Percentiles rank a stretch among this genome's conserved stretches.
Evolutionary conservation across 441 rosid species (phyloP).

Genomic region (Arabidopsis lyrata): DNA sequence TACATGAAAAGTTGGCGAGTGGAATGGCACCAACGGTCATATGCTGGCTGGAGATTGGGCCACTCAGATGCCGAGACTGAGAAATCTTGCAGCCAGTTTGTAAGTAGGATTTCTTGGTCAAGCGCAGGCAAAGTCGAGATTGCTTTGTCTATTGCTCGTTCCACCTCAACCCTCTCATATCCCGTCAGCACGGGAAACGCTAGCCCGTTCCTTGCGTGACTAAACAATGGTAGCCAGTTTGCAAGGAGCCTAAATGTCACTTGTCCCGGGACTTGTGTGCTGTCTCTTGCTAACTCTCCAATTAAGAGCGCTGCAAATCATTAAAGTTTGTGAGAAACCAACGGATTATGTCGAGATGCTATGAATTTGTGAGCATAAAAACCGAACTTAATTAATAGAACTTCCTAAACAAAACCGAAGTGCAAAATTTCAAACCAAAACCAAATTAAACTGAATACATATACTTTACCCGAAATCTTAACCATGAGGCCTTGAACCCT

Average conservation of each 20-base stretch:
- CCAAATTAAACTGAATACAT: neutral
- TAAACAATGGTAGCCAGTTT: constrained; percentile 67
- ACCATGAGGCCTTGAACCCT: constrained; percentile 73
- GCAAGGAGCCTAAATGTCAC: constrained; percentile 71
- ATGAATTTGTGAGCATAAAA: neutral
- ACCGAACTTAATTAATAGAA: neutral
- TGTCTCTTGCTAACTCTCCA: constrained; percentile 54
- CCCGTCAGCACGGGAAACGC: constrained; percentile 61
- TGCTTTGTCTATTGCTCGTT: constrained; percentile 70
- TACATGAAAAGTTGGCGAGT: constrained; percentile 58
- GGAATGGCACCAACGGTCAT: constrained; percentile 77
- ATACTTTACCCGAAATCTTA: constrained; percentile 58
- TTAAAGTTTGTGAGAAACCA: constrained; percentile 11
- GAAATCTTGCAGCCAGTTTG: constrained; percentile 81
- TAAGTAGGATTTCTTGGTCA: constrained; percentile 78
- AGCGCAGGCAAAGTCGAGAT: constrained; percentile 57
- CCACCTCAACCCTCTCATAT: constrained; percentile 67
- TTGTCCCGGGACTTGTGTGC: constrained; percentile 47
- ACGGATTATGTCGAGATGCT: neutral
- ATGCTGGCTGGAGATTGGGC: constrained; percentile 72
- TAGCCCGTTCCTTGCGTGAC: constrained; percentile 69
- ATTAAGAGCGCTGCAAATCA: constrained; percentile 58
- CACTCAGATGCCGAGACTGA: constrained; percentile 69
- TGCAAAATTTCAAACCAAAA: neutral
- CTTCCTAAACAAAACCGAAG: neutral